A percentile compares a stretch with the other conserved stretches of the same genome.
These are phyloP conservation scores for Ogataea philodendri DNA, from an alignment of 805 yeast species.

Conservation along the genomic window DNA sequence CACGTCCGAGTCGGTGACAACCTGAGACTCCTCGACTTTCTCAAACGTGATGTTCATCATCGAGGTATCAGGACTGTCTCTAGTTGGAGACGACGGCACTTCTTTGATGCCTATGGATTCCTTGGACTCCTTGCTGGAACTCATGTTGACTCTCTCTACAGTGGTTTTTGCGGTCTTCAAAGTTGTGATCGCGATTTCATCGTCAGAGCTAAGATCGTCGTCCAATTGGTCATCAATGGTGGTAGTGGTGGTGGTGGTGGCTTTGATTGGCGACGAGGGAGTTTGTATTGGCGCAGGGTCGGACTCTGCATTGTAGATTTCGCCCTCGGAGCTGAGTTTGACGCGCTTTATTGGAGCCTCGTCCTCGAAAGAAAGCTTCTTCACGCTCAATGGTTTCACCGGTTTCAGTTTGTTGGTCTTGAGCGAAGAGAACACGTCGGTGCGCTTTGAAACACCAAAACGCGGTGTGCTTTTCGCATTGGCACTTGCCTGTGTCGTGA, in stretches of 20 bases:
- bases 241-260: no score
- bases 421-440: conserved; percentile 31
- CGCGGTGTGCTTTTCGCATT: conserved; percentile 23
- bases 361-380: conserved; percentile 22
- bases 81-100: conserved; percentile 28
- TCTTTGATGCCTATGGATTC: conserved; percentile 4
- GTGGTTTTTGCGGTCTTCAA: not conserved
- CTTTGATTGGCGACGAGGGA: conserved; percentile 34
- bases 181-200: conserved; percentile 56
- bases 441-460: conserved; percentile 19
- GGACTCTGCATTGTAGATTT: conserved; percentile 23
- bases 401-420: conserved; percentile 20
- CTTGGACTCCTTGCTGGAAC: conserved; percentile 26
- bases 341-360: conserved; percentile 25
- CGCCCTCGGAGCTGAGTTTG: conserved; percentile 26
- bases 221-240: no score
- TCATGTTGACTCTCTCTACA: conserved; percentile 42
- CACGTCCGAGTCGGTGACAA: conserved; percentile 35
- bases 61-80: conserved; percentile 5
- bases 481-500: conserved; percentile 33
- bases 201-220: conserved; percentile 44
- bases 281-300: conserved; percentile 16
- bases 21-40: conserved; percentile 36
- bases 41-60: conserved; percentile 25
- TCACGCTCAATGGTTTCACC: conserved; percentile 24